Evolutionary conservation across 1,284 basidiomycete species (phyloP), one percentile per base, ranked within the genome.

Genomic region (Kwoniella shivajii): DNA sequence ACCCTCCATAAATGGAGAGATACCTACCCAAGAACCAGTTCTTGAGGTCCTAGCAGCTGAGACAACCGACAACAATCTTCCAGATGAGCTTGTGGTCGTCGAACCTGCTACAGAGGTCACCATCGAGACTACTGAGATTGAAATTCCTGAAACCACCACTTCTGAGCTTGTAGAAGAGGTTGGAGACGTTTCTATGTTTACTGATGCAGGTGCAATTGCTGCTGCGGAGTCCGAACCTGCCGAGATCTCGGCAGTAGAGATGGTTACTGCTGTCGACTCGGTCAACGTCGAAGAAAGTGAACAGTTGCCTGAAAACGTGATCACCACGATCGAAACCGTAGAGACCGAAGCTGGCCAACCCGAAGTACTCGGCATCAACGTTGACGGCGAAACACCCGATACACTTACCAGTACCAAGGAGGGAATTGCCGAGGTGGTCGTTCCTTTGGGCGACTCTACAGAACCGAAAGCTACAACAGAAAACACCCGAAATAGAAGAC

Each of bases 401-500:
- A 39, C 14, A 16, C 10, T 20, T 7, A 20, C 18, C 37, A n/a
- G 22, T 39, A 16, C 37, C 5, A 2, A 13, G 18, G 39, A 30
- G 27, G 7, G 26, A 18, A n/a, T 42, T 43, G 9, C 26, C 38
- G 31, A 24, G 11, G 59, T 46, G 5, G 52, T 39, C 26, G 45
- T 36, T n/a, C 3, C 43, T 11, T 26, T 29, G 27, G 38, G 30
- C 18, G 20, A 33, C 10, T 26, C 39, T 33, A 37, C 48, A 6
- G 44, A 30, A n/a, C 16, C 18, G 22, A 24, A 33, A 14, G 31
- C 14, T 26, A 34, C n/a, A n/a, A n/a, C n/a, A 49, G 16, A 6
- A 49, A 37, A 36, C 20, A 36, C 13, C 31, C 63, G 70, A 24
- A 39, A 56, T 7, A 59, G 71, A 27, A 56, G 67, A 33, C 66